phyloP scores from a whole-genome alignment of 2,329 filamentous ascomycete genomes.

The Aspergillus pseudotamarii region DNA sequence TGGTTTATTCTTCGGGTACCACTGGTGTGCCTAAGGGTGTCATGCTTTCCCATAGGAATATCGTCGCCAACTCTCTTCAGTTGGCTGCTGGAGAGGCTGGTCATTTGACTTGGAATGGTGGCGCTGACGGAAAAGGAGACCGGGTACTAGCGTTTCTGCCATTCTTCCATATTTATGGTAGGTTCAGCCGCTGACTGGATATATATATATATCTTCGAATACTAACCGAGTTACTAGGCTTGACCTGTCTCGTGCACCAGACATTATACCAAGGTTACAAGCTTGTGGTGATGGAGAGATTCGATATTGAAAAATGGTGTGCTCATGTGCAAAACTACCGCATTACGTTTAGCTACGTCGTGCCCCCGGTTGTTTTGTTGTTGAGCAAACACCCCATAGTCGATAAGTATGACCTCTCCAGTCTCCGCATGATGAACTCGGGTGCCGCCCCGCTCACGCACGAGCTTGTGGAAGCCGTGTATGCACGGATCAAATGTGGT shows the following conservation, averaged over 20 bases:
- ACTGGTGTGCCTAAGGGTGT: constrained; percentile 92
- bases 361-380: constrained; percentile 79
- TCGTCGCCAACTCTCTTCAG: constrained; percentile 73
- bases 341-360: constrained; percentile 79
- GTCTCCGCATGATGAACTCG: constrained; percentile 80
- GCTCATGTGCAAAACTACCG: constrained; percentile 71
- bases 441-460: constrained; percentile 82
- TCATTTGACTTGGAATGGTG: constrained; percentile 61
- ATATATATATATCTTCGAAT: not conserved
- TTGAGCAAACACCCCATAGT: constrained; percentile 79
- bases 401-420: constrained; percentile 77
- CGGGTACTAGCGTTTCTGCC: constrained; percentile 77
- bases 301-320: constrained; percentile 81
- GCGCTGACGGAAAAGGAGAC: constrained; percentile 66
- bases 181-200: constrained; percentile 23
- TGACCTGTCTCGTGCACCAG: constrained; percentile 73
- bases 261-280: constrained; percentile 67
- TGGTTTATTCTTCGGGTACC: constrained; percentile 88
- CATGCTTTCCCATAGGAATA: constrained; percentile 79
- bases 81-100: constrained; percentile 55
- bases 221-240: constrained; percentile 46
- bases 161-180: constrained; percentile 89
- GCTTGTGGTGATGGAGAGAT: constrained; percentile 73
- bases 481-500: constrained; percentile 71
- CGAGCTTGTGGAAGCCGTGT: constrained; percentile 77